These are phyloP conservation scores for Clavaria fumosa DNA, from an alignment of 768 basidiomycete genomes.

Conservation along the genomic window DNA sequence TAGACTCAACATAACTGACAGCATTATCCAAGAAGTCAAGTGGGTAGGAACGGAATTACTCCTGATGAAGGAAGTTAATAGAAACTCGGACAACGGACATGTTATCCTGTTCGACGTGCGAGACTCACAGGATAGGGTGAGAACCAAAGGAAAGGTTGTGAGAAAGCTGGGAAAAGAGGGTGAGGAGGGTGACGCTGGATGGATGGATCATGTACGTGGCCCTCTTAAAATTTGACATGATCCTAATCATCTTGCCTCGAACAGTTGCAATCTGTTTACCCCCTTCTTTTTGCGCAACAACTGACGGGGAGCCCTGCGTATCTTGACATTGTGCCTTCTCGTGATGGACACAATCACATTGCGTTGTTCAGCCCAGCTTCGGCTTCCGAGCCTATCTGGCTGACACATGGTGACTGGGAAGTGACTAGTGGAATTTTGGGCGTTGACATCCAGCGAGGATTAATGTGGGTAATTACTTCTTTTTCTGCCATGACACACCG, in stretches of 20 bases:
- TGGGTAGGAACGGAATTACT: slow-evolving; percentile 74
- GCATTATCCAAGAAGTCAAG: slow-evolving; percentile 65
- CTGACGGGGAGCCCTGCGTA: slow-evolving; percentile 45
- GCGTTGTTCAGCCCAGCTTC: slow-evolving; percentile 77
- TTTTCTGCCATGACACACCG: too few species aligned
- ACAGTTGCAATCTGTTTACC: slow-evolving; percentile 49
- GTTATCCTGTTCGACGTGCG: slow-evolving; percentile 61
- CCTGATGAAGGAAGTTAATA: slow-evolving; percentile 75
- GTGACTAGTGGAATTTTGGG: slow-evolving; percentile 60
- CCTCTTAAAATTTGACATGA: not conserved
- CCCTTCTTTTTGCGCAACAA: slow-evolving; percentile 32
- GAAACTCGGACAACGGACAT: slow-evolving; percentile 67
- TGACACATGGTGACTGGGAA: slow-evolving; percentile 86
- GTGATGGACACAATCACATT: slow-evolving; percentile 81
- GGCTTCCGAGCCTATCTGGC: slow-evolving; percentile 54
- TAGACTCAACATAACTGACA: slow-evolving; percentile 40
- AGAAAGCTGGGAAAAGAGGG: slow-evolving; percentile 68
- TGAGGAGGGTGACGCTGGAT: slow-evolving; percentile 83
- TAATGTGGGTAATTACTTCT: too few species aligned
- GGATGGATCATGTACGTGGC: slow-evolving; percentile 72
- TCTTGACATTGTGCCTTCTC: slow-evolving; percentile 75
- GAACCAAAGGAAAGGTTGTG: slow-evolving; percentile 39
- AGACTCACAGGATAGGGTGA: slow-evolving; percentile 13
- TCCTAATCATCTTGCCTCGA: not conserved
- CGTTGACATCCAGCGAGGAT: slow-evolving; percentile 47